Conservation (phyloP, 495 filamentous ascomycete species). For the Penicillium crystallinum region DNA sequence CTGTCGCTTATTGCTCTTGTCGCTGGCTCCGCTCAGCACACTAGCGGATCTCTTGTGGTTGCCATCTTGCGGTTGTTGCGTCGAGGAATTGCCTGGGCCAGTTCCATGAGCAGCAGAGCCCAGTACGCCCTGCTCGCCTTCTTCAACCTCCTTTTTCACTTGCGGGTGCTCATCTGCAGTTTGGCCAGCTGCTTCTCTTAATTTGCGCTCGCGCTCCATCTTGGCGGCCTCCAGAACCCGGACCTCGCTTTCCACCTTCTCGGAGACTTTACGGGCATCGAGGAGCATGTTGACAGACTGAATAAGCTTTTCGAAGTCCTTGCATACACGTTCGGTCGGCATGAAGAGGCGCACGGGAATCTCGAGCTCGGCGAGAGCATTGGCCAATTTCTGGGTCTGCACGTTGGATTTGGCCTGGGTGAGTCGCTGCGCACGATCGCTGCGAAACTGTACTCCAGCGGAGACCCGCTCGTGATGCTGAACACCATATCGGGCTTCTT, state of each 20-base stretch:
- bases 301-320: conserved; percentile 77
- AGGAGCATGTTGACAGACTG: conserved; percentile 67
- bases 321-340: conserved; percentile 76
- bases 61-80: conserved; percentile 16
- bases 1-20: conserved; percentile 66
- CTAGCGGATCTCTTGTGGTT: conserved; percentile 70
- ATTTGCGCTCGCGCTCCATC: conserved; percentile 54
- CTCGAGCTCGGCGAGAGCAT: conserved; percentile 71
- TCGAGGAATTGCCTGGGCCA: neutral
- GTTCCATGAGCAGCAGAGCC: conserved; percentile 1
- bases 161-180: conserved; percentile 26
- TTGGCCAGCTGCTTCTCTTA: conserved; percentile 15
- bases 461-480: conserved; percentile 81
- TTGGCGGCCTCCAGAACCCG: conserved; percentile 60
- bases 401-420: conserved; percentile 77
- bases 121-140: conserved; percentile 16
- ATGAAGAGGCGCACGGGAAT: conserved; percentile 74
- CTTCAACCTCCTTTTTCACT: conserved; percentile 36
- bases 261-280: conserved; percentile 74
- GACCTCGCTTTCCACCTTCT: conserved; percentile 84
- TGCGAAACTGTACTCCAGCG: conserved; percentile 69
- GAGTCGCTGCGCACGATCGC: conserved; percentile 76
- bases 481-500: conserved; percentile 77
- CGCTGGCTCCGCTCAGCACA: conserved; percentile 62
- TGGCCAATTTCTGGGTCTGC: conserved; percentile 74